Evolutionary conservation across 768 basidiomycete genomes (phyloP).

Genomic region (Tylopilus felleus): DNA sequence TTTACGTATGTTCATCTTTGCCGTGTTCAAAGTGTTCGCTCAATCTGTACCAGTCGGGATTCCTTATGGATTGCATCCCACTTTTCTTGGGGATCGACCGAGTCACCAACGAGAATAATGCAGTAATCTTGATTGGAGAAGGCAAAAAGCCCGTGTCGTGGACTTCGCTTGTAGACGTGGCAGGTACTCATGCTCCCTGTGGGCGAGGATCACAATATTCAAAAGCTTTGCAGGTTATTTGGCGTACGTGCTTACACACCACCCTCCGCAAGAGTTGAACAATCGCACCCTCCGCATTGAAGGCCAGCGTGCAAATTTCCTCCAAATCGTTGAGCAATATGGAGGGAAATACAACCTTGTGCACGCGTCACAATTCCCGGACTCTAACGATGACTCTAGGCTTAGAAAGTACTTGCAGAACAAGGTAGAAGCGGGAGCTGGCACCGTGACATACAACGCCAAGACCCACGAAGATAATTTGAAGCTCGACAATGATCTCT

Average conservation of each 20-base stretch:
- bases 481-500: constrained; percentile 25
- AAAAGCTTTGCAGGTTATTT: constrained; percentile 13
- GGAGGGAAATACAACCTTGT: constrained; percentile 4
- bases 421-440: constrained; percentile 10
- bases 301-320: constrained; percentile 11
- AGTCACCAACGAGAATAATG: background rate
- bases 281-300: constrained; percentile 18
- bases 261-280: constrained; percentile 6
- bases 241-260: constrained; percentile 21
- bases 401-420: constrained; percentile 14
- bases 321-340: constrained; percentile 11
- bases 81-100: constrained; percentile 16
- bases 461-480: constrained; percentile 13
- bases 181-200: constrained; percentile 7
- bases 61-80: constrained; percentile 27
- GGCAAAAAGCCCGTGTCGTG: constrained; percentile 21
- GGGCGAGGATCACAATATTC: background rate
- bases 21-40: background rate
- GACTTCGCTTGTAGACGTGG: constrained; percentile 23
- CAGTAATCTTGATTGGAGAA: constrained; percentile 18
- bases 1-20: constrained; percentile 21
- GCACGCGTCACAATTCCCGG: constrained; percentile 3
- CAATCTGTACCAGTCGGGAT: constrained; percentile 11
- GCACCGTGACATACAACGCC: constrained; percentile 6
- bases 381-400: constrained; percentile 5